A percentile compares a stretch with the other conserved stretches of the same genome.
phyloP scores from a whole-genome alignment of 495 filamentous ascomycete genomes.

The Apodospora peruviana region DNA sequence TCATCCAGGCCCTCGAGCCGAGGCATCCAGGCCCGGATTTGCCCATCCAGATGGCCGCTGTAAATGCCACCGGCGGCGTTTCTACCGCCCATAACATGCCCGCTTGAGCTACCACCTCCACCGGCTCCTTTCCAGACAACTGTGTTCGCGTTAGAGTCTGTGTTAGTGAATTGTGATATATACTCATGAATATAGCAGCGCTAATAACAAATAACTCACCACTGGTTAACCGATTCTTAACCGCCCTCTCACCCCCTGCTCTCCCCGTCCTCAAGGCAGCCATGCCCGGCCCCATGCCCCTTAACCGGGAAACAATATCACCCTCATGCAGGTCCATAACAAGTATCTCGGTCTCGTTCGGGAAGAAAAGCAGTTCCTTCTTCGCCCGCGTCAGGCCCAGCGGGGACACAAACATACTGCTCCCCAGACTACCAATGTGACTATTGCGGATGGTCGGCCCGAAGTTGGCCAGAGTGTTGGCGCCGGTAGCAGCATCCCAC shows the following conservation, averaged over 20 bases:
- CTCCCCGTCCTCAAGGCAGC: constrained; percentile 32
- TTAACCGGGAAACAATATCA: constrained; percentile 61
- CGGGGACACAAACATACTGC: constrained; percentile 56
- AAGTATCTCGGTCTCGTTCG: constrained; percentile 73
- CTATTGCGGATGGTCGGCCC: constrained; percentile 71
- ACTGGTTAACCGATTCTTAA: constrained; percentile 58
- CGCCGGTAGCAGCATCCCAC: constrained; percentile 73
- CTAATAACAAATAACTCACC: constrained; percentile 5
- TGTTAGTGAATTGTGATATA: neutral
- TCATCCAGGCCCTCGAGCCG: constrained; percentile 41
- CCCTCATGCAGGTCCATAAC: constrained; percentile 72
- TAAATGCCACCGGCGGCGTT: constrained; percentile 47
- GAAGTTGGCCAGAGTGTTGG: constrained; percentile 78
- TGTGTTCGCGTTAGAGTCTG: constrained; percentile 1
- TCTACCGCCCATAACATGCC: constrained; percentile 36
- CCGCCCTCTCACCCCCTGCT: constrained; percentile 33
- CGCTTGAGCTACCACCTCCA: constrained; percentile 35
- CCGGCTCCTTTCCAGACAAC: constrained; percentile 62
- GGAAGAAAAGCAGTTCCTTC: constrained; percentile 64
- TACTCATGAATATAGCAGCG: neutral
- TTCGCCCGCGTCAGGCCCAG: constrained; percentile 41
- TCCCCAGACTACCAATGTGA: constrained; percentile 50
- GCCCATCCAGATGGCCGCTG: constrained; percentile 54
- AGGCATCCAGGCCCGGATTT: constrained; percentile 54
- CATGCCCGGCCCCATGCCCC: constrained; percentile 50